Evolutionary conservation across 2,329 filamentous ascomycete genomes (phyloP), one percentile per base, ranked within the genome.

Genomic region (Ramularia endophylla): DNA sequence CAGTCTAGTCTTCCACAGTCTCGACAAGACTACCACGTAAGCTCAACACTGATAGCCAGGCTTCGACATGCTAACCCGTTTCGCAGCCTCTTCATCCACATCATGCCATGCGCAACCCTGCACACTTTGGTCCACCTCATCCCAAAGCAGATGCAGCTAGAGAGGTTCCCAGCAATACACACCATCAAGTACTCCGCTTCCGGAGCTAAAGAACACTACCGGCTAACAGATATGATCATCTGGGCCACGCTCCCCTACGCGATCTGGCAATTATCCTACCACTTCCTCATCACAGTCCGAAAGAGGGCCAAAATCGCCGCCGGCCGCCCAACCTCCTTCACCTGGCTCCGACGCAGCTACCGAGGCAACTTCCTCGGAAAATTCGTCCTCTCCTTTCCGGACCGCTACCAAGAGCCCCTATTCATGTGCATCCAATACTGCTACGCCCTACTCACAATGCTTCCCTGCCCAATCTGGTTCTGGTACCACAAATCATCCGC

Each of bases 381-480:
- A 57, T 59, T 94, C 41, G 89, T 98, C 25, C 74, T 95, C 15
- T 76, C 78, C 6, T 78, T 94, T 3, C 90, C 92, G 0, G 68
- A 78, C 2, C 61, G 66, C 3, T 67, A 95, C 22, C 92, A 98
- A 63, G 89, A 95, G 60, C 74, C 84, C 0, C 84, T 87, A 2
- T 98, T 97, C 64, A 98, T 98, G 92, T 52, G 87, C 49, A 95
- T 98, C 44, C 92, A 98, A 64, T 98, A 97, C 67, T 59, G 63
- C 1, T 98, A 97, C 60, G 92, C 92, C 6, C 75, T 94, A 5
- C 67, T 90, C 35, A 98, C 92, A 7, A 97, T 98, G 83, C 69
- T 95, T 5, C 92, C 92, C 0, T 97, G 89, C 53, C 88, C 90
- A 0, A 57, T 98, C 6, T 98, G 92, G 90, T 95, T 98, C 66